phyloP scores from a whole-genome alignment of 176 grass and related monocot species.

The Cenchrus americanus region DNA sequence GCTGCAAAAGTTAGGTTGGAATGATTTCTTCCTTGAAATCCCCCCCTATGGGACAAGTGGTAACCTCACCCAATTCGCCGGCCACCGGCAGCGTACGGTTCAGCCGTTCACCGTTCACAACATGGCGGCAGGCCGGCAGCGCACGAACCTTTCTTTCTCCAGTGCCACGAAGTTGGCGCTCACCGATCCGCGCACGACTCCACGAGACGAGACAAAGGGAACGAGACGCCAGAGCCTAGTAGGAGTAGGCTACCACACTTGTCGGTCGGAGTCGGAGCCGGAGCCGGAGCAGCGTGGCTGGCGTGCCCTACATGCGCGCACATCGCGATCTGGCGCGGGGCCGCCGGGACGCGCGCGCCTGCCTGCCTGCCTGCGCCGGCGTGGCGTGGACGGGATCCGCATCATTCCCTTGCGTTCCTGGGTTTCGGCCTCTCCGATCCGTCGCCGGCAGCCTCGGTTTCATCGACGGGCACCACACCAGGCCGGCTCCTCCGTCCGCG shows the following conservation, averaged over 20 bases:
- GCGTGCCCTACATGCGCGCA: slow-evolving; percentile 33
- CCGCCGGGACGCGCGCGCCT: not conserved
- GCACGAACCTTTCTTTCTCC: not conserved
- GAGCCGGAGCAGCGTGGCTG: not conserved
- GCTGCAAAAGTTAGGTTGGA: not conserved
- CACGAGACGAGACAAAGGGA: not conserved
- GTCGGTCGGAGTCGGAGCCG: not conserved
- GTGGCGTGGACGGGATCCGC: not conserved
- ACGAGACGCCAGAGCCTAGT: too few relatives aligned
- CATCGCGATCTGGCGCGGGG: not conserved
- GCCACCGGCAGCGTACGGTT: not conserved
- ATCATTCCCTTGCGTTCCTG: not conserved
- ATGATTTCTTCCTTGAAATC: not conserved
- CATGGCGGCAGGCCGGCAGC: not conserved
- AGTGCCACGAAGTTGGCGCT: too few relatives aligned
- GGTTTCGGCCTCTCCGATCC: not conserved
- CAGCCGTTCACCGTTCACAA: not conserved
- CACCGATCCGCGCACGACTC: not conserved
- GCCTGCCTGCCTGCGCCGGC: not conserved
- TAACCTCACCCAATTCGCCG: not conserved
- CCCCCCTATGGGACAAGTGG: not conserved
- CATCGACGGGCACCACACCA: slow-evolving; percentile 8
- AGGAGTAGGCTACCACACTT: not conserved
- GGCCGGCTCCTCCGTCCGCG: not conserved
- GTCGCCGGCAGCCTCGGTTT: slow-evolving; percentile 28